A percentile compares a stretch with the other conserved stretches of the same genome.
phyloP scores from a whole-genome alignment of 176 grass and related monocot genomes.

The Juncus inflexus region DNA sequence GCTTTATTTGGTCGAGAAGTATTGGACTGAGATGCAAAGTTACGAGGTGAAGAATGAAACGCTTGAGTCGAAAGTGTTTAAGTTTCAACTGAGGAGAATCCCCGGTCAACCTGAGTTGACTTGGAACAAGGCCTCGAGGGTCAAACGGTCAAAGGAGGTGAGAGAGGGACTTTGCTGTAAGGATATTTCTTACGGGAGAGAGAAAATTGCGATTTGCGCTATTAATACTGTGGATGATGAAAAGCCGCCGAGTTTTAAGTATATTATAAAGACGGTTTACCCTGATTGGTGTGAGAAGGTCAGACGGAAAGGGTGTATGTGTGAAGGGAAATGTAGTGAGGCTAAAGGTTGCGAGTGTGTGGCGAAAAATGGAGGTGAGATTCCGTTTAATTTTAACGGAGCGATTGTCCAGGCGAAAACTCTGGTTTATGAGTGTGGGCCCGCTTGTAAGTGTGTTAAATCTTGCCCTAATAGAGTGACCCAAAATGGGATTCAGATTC shows the following conservation, averaged over 20 bases:
- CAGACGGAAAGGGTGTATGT: constrained; percentile 47
- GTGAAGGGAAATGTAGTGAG: constrained; percentile 42
- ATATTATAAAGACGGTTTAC: constrained; percentile 48
- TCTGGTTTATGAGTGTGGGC: constrained; percentile 55
- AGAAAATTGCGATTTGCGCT: constrained; percentile 54
- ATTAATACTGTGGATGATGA: constrained; percentile 49
- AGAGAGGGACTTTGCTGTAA: constrained; percentile 10
- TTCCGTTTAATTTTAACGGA: constrained; percentile 39
- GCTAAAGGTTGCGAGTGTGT: constrained; percentile 46
- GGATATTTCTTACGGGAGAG: constrained; percentile 56
- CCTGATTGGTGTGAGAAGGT: constrained; percentile 22
- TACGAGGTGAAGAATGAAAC: constrained; percentile 36
- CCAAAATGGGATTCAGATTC: constrained; percentile 43
- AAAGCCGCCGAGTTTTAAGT: constrained; percentile 21
- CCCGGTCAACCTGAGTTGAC: constrained; percentile 38
- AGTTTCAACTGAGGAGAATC: constrained; percentile 54
- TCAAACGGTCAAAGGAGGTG: constrained; percentile 3
- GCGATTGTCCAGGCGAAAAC: constrained; percentile 35
- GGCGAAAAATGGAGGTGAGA: constrained; percentile 47
- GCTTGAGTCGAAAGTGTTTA: constrained; percentile 50
- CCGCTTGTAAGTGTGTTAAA: constrained; percentile 44
- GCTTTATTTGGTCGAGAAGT: constrained; percentile 50
- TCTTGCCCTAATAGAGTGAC: constrained; percentile 45
- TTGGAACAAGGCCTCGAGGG: constrained; percentile 3
- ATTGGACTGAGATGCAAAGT: constrained; percentile 6